Base-by-base conservation (phyloP, 495 filamentous ascomycete species). In the Clavariopsis aquatica region DNA sequence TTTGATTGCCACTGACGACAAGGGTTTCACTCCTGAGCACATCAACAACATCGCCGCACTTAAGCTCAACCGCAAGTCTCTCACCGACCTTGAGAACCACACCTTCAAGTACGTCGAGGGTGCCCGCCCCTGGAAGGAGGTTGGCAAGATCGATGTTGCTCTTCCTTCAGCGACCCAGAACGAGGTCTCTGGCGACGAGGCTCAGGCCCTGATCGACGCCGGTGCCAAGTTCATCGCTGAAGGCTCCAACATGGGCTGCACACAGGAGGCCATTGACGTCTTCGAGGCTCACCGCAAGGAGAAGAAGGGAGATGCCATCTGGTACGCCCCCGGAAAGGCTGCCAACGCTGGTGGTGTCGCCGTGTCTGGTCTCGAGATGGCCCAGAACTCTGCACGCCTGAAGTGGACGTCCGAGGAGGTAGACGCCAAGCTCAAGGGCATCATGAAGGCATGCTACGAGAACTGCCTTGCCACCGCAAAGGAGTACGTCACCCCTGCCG, bases 191-290 rank as follows among this genome's bases (percentile, higher is more conserved):
- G 85, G 86, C 71, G 90, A 93, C 73, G 94, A 98, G 79, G 94
- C 92, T 53, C 79, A 89, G 78, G 85, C 83, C 20, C 83, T 98
- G 34, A 85, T 97, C 58, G 83, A 82, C 57, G 82, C 80, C 62
- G 94, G 94, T 66, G 82, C 81, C 69, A 85, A 87, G 75, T 96
- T 93, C 83, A 86, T 98, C 71, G 94, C 94, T 60, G 94, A 98
- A 79, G 94, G 94, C 26, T 93, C 89, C 79, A 98, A 98, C 83
- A 98, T 98, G 93, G 94, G 94, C 57, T 97, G 91, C 81, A 96
- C 93, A 51, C 92, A 93, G 80, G 92, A 89, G 63, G 94, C 94
- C 68, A 97, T 98, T 77, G 87, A 96, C 69, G 82, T 90, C 64
- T 98, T 97, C 77, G 94, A 98, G 84, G 88, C 85, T 27, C 76